Evolutionary conservation across 2,329 filamentous ascomycete genomes (phyloP), one percentile per base, ranked within the genome.

Genomic region (Zelopaecilomyces penicillatus): DNA sequence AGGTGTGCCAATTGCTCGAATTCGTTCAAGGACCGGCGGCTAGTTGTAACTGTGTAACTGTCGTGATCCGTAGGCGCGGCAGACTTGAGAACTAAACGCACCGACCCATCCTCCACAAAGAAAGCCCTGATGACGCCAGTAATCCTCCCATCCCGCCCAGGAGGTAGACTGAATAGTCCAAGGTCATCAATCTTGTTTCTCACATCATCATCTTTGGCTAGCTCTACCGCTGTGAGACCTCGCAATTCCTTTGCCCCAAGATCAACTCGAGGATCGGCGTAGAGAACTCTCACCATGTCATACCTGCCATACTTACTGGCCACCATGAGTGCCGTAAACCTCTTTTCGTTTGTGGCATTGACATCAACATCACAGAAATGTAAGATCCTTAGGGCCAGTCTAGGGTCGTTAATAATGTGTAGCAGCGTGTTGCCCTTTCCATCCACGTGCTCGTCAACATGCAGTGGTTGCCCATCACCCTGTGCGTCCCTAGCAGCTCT

Each of bases 161-260:
- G 74, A 2, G 78, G 73, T 61, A 82, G 81, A 19, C 86, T 85
- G 52, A 98, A 84, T 7, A 98, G 69, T 2, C 90, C 83, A 50
- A 98, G 72, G 61, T 98, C 93, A 59, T 98, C 93, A 51, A 98
- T 96, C 55, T 87, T 83, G 65, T 97, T 98, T 34, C 93, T 81
- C 28, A 98, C 87, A 54, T 98, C 93, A 60, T 98, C 93, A 57
- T 98, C 94, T 62, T 98, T 98, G 41, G 94, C 93, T 39, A 98
- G 74, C 64, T 98, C 93, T 5, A 97, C 89, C 6, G 93, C 93
- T 6, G 91, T 96, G 54, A 98, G 72, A 0, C 93, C 93, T 47
- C 93, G 80, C 11, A 87, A 67, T 61, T 98, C 94, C 62, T 85
- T 86, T 30, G 90, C 80, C 36, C 84, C 81, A 10, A 91, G 68